A percentile compares a stretch with the other conserved stretches of the same genome.
phyloP scores from a whole-genome alignment of 2,329 filamentous ascomycete genomes.

The Parasarocladium wereldwijsianum region DNA sequence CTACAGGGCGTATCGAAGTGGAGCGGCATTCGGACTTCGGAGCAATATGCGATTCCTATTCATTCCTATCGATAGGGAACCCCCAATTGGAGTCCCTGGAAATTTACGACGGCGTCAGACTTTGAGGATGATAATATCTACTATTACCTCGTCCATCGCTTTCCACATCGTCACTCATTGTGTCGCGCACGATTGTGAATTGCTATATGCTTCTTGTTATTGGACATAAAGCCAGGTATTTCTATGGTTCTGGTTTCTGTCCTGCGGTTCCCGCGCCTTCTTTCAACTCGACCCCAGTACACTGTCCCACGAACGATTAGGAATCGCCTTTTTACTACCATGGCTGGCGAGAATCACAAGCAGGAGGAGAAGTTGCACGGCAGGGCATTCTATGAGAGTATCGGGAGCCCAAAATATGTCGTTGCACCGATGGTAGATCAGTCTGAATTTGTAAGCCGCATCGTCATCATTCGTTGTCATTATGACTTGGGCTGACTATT shows the following conservation, averaged over 20 bases:
- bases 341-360: slow-evolving; percentile 13
- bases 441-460: slow-evolving; percentile 72
- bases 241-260: not conserved
- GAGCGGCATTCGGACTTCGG: no score
- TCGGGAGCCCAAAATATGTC: slow-evolving; percentile 81
- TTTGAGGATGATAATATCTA: no score
- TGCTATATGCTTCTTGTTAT: no score
- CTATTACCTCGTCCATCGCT: no score
- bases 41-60: no score
- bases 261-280: not conserved
- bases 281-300: not conserved
- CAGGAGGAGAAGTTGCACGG: slow-evolving; percentile 63
- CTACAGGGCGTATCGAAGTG: no score
- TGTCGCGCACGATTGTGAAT: no score
- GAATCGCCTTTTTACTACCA: slow-evolving; percentile 18
- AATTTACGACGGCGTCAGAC: no score
- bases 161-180: no score
- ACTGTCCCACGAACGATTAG: no score
- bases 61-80: no score
- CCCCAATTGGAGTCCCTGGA: no score
- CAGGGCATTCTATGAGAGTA: slow-evolving; percentile 83
- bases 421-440: slow-evolving; percentile 97
- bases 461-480: not conserved
- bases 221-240: not conserved
- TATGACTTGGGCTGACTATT: not conserved